Evolutionary conservation across 108 stramenopile species (phyloP), one percentile per base, ranked within the genome.

Genomic region (Parmales sp.): DNA sequence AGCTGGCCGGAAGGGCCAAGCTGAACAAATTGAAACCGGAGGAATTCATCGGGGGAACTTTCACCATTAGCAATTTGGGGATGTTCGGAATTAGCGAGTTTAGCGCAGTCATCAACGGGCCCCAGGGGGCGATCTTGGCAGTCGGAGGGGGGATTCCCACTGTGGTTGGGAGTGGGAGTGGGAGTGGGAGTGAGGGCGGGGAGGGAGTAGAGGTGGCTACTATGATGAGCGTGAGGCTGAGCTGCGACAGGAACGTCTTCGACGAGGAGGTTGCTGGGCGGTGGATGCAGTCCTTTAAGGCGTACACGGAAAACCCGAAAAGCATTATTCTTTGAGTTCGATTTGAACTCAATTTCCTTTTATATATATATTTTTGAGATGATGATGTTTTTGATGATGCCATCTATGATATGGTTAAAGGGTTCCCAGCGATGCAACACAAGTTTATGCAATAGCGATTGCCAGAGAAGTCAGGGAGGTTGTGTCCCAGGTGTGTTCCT

Each of bases 71-170:
- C 72, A 99, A 99, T 72, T 71, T 99, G 60, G 99, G 99, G 38
- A 99, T 99, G 99, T 98, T 95, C 72, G 99, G 97, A 36, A 90
- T 98, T 70, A 82, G 83, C 46, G 93, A 94, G 54, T 99, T 98
- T 72, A 88, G 88, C 54, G 97, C 99, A 16, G 96, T 99, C 29
- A 96, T 99, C 70, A 98, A 97, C 67, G 95, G 96, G 34, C 99
- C 99, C 5, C 99, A 99, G 84, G 88, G 95, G 6, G 90, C 90
- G 49, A 98, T 98, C 70, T 71, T 99, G 66, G 99, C 99, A 0
- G 91, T 99, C 3, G 99, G 99, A 0, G 83, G 85, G 20, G 96
- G 96, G 39, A 74, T 84, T 60, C 85, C 86, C 51, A 86, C 78
- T 64, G 78, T 89, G 19, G 82, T 94, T 72, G 90, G 89, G 37